Conservation (phyloP, 169 alveolate genomes). For the Eimeria acervulina region DNA sequence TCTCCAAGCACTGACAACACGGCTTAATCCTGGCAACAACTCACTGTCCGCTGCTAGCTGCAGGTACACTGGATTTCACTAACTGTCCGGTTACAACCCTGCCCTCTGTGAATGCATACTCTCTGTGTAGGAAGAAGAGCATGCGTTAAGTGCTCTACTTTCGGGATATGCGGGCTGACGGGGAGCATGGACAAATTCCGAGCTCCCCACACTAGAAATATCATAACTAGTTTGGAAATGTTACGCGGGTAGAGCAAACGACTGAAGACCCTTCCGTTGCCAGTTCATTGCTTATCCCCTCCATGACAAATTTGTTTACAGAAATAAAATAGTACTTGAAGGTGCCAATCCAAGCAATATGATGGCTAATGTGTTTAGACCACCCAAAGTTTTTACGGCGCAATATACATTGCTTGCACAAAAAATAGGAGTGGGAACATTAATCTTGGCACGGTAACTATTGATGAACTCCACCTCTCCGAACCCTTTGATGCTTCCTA, state of each 20-base stretch:
- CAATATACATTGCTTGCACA: too few species aligned
- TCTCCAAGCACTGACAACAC: not conserved
- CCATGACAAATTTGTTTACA: too few species aligned
- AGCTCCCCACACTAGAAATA: too few species aligned
- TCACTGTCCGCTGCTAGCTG: not conserved
- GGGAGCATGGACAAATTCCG: too few species aligned
- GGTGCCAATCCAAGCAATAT: too few species aligned
- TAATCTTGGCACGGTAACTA: not conserved
- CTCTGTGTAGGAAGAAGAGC: not conserved
- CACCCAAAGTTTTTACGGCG: too few species aligned
- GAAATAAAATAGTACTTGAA: too few species aligned
- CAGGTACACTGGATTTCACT: not conserved
- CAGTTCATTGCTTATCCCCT: too few species aligned
- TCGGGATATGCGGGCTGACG: not conserved
- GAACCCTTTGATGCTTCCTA: too few species aligned
- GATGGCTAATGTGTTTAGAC: too few species aligned
- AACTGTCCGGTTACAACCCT: not conserved
- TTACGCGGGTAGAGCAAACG: not conserved
- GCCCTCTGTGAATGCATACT: not conserved
- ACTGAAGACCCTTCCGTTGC: not conserved
- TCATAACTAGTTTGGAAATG: not conserved
- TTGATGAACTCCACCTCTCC: not conserved
- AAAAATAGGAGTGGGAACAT: too few species aligned
- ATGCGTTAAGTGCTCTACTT: not conserved
- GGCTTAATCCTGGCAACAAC: not conserved